Evolutionary conservation across 352 stramenopile genomes (phyloP), one percentile per base, ranked within the genome.

Genomic region (Phytophthora lateralis): DNA sequence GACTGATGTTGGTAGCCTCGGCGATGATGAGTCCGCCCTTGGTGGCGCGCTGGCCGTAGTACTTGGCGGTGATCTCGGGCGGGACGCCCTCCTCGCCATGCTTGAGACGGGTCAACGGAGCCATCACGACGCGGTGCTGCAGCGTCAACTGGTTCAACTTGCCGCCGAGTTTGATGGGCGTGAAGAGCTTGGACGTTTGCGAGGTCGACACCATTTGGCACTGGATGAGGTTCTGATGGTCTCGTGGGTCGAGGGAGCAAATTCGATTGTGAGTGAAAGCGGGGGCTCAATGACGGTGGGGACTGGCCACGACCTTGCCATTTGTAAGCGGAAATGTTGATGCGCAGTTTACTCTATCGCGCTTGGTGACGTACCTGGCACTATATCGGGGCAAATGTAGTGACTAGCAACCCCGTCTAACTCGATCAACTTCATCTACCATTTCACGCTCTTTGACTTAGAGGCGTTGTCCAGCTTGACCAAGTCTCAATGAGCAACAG

Each of bases 91-190:
- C 63, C 20, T 68, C 60, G 24, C 55, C 71, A 26, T 63, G 53
- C 21, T 63, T 75, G 14, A 77, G 51, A 38, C 59, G 75, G 18
- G 80, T 89, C 21, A 88, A 54, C 12, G 80, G 80, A 17, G 80
- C 73, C 65, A 88, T 79, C 26, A 85, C 75, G 11, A 89, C 73
- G 38, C 78, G 75, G 55, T 89, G 76, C 41, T 70, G 51, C 34
- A 89, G 66, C n/a, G 71, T 63, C 26, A 83, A 45, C 17, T 69
- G 70, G 37, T 79, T 69, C 41, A 60, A 18, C 45, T 75, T 69
- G 67, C 67, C 67, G 15, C 67, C 67, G 11, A 75, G 58, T 18
- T 50, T 71, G 27, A 72, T 14, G 21, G 67, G 62, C 8, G 67
- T 72, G 47, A 75, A 75, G 34, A 75, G 57, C 52, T 76, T 75